Conservation (phyloP, 495 filamentous ascomycete genomes). For the Penicillium bovifimosum region DNA sequence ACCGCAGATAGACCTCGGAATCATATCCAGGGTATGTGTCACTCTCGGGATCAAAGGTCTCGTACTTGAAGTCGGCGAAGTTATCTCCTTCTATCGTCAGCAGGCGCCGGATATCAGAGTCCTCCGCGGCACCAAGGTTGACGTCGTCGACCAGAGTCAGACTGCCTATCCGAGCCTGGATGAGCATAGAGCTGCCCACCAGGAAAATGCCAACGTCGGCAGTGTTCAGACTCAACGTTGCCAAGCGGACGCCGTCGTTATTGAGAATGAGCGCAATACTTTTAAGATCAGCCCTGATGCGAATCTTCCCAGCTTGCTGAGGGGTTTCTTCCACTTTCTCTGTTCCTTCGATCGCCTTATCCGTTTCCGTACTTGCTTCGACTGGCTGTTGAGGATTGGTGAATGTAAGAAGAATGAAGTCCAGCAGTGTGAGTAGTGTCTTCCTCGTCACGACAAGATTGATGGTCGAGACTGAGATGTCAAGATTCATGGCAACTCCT, state of each 20-base stretch:
- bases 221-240: conserved; percentile 85
- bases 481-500: conserved; percentile 86
- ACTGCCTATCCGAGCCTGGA: conserved; percentile 81
- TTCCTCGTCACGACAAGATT: conserved; percentile 90
- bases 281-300: conserved; percentile 86
- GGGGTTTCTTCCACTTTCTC: conserved; percentile 35
- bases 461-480: conserved; percentile 89
- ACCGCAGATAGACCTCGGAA: conserved; percentile 78
- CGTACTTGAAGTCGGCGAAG: conserved; percentile 95
- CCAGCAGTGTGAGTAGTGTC: conserved; percentile 88
- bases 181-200: conserved; percentile 74
- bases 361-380: conserved; percentile 28
- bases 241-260: conserved; percentile 92
- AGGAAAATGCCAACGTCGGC: conserved; percentile 88
- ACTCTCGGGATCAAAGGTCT: conserved; percentile 80
- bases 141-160: conserved; percentile 88
- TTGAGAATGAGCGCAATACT: conserved; percentile 95
- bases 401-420: conserved; percentile 94
- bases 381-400: conserved; percentile 58
- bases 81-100: conserved; percentile 93
- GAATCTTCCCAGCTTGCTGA: conserved; percentile 52
- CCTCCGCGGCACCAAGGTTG: conserved; percentile 77
- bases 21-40: conserved; percentile 89
- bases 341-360: conserved; percentile 44
- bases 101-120: conserved; percentile 77